Evolutionary conservation across 441 rosid species (phyloP).

Genomic region (Gossypium schwendimanii): DNA sequence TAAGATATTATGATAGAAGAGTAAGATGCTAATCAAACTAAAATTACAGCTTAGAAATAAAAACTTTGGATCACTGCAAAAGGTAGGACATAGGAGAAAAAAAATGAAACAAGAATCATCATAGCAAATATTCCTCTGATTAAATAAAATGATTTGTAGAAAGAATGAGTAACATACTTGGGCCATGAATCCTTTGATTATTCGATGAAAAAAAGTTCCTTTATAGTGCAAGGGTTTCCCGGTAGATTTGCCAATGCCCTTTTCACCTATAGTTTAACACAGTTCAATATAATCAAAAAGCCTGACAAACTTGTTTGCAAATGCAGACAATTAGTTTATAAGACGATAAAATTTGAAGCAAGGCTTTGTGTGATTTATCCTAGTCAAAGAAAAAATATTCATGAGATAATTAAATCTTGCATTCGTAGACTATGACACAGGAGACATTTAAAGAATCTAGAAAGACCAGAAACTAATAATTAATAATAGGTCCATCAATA

Average conservation of each 20-base stretch:
- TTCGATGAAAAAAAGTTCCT: slow-evolving; percentile 80
- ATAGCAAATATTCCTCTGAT: not conserved
- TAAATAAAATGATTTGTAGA: slow-evolving; percentile 4
- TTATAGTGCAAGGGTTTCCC: slow-evolving; percentile 83
- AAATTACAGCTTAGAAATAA: not conserved
- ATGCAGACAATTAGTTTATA: not conserved
- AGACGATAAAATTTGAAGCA: not conserved
- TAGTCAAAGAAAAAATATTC: not conserved
- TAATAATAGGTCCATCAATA: not conserved
- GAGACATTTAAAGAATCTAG: not conserved
- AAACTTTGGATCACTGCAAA: not conserved
- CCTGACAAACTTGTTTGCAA: slow-evolving; percentile 2
- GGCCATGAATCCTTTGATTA: slow-evolving; percentile 92
- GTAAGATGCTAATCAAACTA: not conserved
- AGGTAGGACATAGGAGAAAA: not conserved
- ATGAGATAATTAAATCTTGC: not conserved
- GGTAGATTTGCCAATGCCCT: slow-evolving; percentile 72
- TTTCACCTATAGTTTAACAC: slow-evolving; percentile 56
- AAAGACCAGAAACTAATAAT: not conserved
- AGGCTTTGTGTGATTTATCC: not conserved
- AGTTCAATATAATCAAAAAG: slow-evolving; percentile 19
- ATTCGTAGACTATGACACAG: not conserved
- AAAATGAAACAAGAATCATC: not conserved
- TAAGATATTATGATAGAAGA: not conserved
- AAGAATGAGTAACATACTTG: slow-evolving; percentile 48